Conservation (phyloP, 2,329 filamentous ascomycete genomes). For the Cytospora schulzeri region DNA sequence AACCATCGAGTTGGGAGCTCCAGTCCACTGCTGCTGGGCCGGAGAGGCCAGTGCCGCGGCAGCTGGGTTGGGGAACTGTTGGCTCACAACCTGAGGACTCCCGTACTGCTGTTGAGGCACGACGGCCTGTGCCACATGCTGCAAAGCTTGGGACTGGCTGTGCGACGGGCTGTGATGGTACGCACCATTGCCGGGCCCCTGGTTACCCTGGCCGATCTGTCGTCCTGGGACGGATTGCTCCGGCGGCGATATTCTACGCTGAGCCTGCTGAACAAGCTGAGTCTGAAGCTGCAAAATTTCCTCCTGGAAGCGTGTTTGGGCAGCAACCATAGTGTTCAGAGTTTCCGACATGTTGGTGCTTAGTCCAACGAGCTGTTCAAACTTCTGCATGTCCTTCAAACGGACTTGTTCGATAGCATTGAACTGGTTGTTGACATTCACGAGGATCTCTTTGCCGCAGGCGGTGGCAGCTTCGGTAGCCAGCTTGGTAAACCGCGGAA, state of each 20-base stretch:
- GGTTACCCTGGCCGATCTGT: conserved; percentile 33
- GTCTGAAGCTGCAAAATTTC: conserved; percentile 58
- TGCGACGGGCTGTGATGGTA: conserved; percentile 27
- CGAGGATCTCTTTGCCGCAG: conserved; percentile 69
- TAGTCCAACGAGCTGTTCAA: conserved; percentile 70
- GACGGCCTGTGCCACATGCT: conserved; percentile 19
- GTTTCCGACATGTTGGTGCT: conserved; percentile 69
- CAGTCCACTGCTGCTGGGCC: conserved; percentile 22
- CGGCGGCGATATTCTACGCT: conserved; percentile 25
- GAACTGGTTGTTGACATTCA: conserved; percentile 55
- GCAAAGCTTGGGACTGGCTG: conserved; percentile 24
- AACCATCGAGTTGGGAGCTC: conserved; percentile 10
- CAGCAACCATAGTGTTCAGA: conserved; percentile 68
- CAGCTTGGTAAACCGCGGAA: conserved; percentile 66
- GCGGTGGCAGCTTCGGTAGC: conserved; percentile 68
- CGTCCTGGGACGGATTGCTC: conserved; percentile 22
- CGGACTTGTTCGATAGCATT: conserved; percentile 54
- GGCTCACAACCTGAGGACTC: conserved; percentile 21
- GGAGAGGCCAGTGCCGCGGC: conserved; percentile 15
- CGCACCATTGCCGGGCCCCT: conserved; percentile 20
- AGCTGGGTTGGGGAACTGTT: conserved; percentile 25
- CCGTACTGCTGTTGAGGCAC: conserved; percentile 20
- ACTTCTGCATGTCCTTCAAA: conserved; percentile 62
- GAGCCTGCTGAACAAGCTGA: conserved; percentile 32
- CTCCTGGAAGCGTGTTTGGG: conserved; percentile 69